Evolutionary conservation across 2,329 filamentous ascomycete genomes (phyloP).

Genomic region (Arthrobotrys sphaeroides): DNA sequence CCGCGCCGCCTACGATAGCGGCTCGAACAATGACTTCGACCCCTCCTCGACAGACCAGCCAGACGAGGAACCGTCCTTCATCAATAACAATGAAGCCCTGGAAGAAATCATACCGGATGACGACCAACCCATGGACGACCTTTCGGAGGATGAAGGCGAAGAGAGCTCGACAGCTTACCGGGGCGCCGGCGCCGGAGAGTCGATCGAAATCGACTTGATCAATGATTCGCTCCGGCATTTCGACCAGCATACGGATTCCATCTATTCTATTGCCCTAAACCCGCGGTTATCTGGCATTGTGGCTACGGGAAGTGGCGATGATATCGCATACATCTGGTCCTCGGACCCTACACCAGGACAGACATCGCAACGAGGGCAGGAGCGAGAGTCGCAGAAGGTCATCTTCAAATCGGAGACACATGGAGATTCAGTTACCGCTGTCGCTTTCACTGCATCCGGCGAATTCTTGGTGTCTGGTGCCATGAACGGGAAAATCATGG

Average conservation of each 20-base stretch:
- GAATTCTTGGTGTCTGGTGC: constrained; percentile 88
- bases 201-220: constrained; percentile 78
- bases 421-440: constrained; percentile 86
- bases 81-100: constrained; percentile 78
- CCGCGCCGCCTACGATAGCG: constrained; percentile 35
- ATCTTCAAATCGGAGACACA: constrained; percentile 86
- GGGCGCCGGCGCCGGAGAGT: constrained; percentile 61
- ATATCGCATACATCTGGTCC: constrained; percentile 77
- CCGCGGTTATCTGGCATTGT: constrained; percentile 77
- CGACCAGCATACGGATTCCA: constrained; percentile 85
- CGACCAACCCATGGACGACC: constrained; percentile 83
- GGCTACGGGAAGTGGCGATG: constrained; percentile 86
- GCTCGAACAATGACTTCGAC: constrained; percentile 32
- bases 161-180: constrained; percentile 60
- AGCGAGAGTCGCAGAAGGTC: constrained; percentile 61
- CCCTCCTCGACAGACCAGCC: constrained; percentile 59
- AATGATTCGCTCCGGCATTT: constrained; percentile 96
- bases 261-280: constrained; percentile 95
- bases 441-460: constrained; percentile 85
- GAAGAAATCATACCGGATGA: constrained; percentile 76
- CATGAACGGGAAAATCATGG: constrained; percentile 77
- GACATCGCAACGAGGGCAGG: constrained; percentile 70
- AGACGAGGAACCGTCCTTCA: constrained; percentile 75
- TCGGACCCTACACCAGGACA: constrained; percentile 76
- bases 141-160: constrained; percentile 70